These are phyloP conservation scores for Neurospora africana DNA, from an alignment of 495 filamentous ascomycete genomes.

Conservation along the genomic window DNA sequence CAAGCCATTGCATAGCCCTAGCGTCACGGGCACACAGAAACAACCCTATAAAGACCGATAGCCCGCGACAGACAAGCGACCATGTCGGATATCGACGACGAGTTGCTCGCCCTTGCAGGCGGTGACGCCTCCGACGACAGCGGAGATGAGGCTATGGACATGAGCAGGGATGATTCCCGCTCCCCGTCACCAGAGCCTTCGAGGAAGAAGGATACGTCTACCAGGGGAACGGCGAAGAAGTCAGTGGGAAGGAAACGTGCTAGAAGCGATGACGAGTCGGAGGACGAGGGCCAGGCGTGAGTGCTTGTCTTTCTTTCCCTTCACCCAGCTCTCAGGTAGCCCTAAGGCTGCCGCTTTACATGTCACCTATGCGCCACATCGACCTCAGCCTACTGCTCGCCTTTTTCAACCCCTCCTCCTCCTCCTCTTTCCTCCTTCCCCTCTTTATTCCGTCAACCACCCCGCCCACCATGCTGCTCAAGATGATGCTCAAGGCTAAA, in stretches of 20 bases:
- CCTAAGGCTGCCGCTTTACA: background rate
- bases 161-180: constrained; percentile 28
- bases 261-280: constrained; percentile 53
- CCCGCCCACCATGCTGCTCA: constrained; percentile 1
- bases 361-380: background rate
- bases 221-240: constrained; percentile 33
- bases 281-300: constrained; percentile 79
- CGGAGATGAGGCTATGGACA: constrained; percentile 32
- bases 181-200: constrained; percentile 24
- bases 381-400: background rate
- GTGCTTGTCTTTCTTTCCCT: constrained; percentile 24
- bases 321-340: background rate
- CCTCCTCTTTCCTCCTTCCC: background rate
- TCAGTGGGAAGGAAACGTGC: constrained; percentile 26
- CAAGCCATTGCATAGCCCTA: background rate
- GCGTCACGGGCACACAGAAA: background rate
- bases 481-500: background rate
- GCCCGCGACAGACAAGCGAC: background rate
- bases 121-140: constrained; percentile 43
- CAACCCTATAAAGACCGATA: background rate
- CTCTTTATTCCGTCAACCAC: background rate
- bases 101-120: constrained; percentile 79
- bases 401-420: background rate
- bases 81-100: constrained; percentile 74
- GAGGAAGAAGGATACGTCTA: constrained; percentile 21